Base-by-base conservation (phyloP, 2,329 filamentous ascomycete genomes). In the Diaporthe ampelina region DNA sequence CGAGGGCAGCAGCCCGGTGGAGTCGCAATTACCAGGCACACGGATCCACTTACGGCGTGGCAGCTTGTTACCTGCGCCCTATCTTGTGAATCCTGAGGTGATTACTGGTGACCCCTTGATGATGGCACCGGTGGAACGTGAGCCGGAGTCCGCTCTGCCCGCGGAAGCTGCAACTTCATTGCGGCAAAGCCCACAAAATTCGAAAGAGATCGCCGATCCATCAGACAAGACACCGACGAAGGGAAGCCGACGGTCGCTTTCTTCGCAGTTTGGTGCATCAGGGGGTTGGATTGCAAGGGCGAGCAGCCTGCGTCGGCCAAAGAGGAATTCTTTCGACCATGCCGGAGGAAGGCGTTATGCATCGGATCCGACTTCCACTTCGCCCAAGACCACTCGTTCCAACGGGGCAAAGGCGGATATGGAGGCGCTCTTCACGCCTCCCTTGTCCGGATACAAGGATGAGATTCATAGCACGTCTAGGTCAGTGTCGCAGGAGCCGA, bases 221-320 rank as follows among this genome's bases (percentile, higher is more conserved):
- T 79, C 81, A 2, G 84, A 86, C 50, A 81, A 81, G 37, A 85
- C 85, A 1, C 84, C 86, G 2, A 83, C 85, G 10, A 87, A 85
- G 77, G 84, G 81, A 68, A 83, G 88, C 17, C 86, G 85, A 71
- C 86, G 88, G 74, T 91, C 91, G 21, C 83, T 90, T 35, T 92
- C 91, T 21, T 88, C 90, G 85, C 89, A 91, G 72, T 90, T 92
- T 75, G 85, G 85, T 75, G 89, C 90, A 1, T 86, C 90, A 21
- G 85, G 83, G 67, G 88, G 83, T 67, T 91, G 90, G 89, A 88
- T 91, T 76, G 83, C 88, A 45, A 88, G 84, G 79, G 85, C 87
- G 11, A 87, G 89, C 72, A 92, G 90, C 81, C 79, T 91, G 70
- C 87, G 89, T 65, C 87, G 88, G 29, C 83, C 86, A 40, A 92